Base-by-base conservation (phyloP, 192 early-diverging fungal species). In the Rhizophagus sp. region DNA sequence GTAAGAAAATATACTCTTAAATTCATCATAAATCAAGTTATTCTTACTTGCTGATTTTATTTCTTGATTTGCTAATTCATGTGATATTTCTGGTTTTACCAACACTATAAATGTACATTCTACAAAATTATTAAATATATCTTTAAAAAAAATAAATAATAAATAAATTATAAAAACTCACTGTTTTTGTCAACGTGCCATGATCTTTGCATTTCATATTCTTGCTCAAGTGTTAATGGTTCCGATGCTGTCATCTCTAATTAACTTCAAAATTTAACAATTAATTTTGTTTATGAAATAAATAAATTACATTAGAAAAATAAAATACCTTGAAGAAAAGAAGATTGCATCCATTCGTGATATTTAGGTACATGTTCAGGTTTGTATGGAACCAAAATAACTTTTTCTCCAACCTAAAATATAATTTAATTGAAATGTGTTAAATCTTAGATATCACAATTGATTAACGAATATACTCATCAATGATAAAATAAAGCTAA, bases 301-400 rank as follows among this genome's bases (percentile, higher is more conserved):
- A 8, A 41, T 41, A 7, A 7, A 41, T 41, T 8, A 7, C 39
- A 8, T 41, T 41, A 41, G n/a, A 41, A 41, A 41, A 41, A 41
- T 19, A 36, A 44, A 25, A 62, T 57, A 91, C 92, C 92, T 73
- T 95, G 93, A 30, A 98, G 87, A 84, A 90, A 95, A 4, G 94
- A 92, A 11, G 92, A 93, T 80, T 95, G 90, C 96, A 99, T 97
- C 97, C 97, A 99, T 75, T 93, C 92, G 84, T 99, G 97, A 83
- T 99, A 99, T 74, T 82, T 88, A 13, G 87, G 87, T 2, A 99
- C 96, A 89, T 99, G 97, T 67, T 93, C 91, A 19, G 81, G 82
- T 63, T 88, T 87, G 88, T 99, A 99, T 1, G 97, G 97, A 15
- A 96, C 95, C 2, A 98, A 91, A 15, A 93, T 79, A 74, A 86